phyloP scores from a whole-genome alignment of 2,329 filamentous ascomycete genomes.

The Trichoderma gracile region DNA sequence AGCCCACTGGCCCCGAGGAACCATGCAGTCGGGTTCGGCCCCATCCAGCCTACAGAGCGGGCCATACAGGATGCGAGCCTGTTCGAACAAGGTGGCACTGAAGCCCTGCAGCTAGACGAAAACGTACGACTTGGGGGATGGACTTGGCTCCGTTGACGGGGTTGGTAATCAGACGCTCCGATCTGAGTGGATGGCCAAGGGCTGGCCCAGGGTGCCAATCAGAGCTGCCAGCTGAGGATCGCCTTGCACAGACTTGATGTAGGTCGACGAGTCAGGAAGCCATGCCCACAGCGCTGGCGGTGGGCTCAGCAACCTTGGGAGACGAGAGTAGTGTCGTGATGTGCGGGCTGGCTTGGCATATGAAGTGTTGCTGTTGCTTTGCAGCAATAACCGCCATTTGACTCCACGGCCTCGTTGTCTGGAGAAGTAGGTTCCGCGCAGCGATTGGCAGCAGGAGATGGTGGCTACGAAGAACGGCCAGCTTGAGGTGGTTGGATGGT shows the following conservation, averaged over 20 bases:
- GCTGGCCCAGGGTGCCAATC: neutral
- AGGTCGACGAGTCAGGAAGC: neutral
- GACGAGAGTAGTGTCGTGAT: neutral
- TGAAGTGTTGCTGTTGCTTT: neutral
- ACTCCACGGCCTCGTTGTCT: no score
- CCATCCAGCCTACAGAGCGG: slow-evolving; percentile 21
- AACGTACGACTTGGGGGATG: slow-evolving; percentile 7
- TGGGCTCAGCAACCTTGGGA: neutral
- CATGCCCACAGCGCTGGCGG: neutral
- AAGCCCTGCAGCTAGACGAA: slow-evolving; percentile 20
- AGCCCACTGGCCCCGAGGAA: slow-evolving; percentile 23
- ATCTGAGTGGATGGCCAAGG: slow-evolving; percentile 12
- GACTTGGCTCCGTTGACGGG: neutral
- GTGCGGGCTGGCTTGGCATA: neutral
- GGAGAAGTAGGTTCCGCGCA: no score
- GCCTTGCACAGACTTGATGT: neutral
- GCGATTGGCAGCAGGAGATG: no score
- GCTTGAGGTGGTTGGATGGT: no score
- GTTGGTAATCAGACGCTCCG: slow-evolving; percentile 13
- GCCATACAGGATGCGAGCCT: slow-evolving; percentile 19
- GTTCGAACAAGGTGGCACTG: slow-evolving; percentile 10
- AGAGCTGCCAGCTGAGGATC: slow-evolving; percentile 21
- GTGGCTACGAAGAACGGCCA: no score
- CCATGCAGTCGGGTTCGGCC: slow-evolving; percentile 26
- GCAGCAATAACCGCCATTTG: no score